Base-by-base conservation (phyloP, 768 basidiomycete genomes). In the Mycena galopus region DNA sequence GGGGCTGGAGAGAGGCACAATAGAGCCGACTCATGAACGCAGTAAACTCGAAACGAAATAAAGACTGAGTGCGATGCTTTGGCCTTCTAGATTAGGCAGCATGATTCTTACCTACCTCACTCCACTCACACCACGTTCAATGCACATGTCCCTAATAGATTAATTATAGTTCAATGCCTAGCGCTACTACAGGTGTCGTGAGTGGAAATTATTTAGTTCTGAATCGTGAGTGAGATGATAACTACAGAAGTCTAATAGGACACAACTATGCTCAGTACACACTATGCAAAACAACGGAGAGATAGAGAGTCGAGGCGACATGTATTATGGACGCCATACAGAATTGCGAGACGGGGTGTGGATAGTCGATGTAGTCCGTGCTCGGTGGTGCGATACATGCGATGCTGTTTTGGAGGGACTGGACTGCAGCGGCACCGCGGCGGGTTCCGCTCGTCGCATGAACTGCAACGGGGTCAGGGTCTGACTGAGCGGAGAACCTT, bases 371-470 rank as follows among this genome's bases (percentile, higher is more conserved):
- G 82, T 81, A 69, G 84, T 81, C 65, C 86, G 87, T 65, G 81
- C 74, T 21, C 86, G 88, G 39, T 80, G 29, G 63, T 75, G 79
- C 29, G 68, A 67, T 27, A 51, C 50, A 35, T 33, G 57, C 33
- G 35, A 12, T 32, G 88, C 81, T 25, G 88, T 78, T 81, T 90
- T 93, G 42, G 91, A 89, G n/a, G 93, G 93, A 12, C 68, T 71
- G n/a, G 73, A 33, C 21, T 57, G 65, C 35, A 71, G 53, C 19
- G 69, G 71, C 47, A 67, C 69, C 59, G 85, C 83, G 21, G 92
- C 92, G 30, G 83, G 84, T 47, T 93, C 93, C 44, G 93, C 96
- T 58, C 92, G 90, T 67, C 95, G 87, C 74, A 97, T 89, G 82
- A 96, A 96, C 79, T 97, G 95, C 56, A 97, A 82, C 1, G 96